Conservation (phyloP, 1,284 basidiomycete genomes). For the Amylostereum areolatum region DNA sequence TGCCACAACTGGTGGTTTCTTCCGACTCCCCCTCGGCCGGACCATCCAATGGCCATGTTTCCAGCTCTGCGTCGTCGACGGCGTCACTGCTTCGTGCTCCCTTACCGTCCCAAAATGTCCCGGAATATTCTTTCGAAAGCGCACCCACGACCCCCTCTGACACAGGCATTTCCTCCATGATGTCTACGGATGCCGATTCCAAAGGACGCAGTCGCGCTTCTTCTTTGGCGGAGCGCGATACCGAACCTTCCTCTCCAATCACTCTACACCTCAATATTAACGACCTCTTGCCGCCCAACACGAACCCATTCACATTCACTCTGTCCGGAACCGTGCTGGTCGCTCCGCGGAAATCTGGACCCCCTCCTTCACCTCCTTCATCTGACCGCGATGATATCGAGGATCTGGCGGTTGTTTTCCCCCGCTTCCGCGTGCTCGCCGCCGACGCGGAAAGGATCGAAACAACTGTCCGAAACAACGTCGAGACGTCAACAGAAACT, state of each 20-base stretch:
- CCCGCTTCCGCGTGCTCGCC: constrained; percentile 61
- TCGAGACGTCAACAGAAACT: constrained; percentile 29
- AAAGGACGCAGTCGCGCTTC: constrained; percentile 21
- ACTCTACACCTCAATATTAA: constrained; percentile 76
- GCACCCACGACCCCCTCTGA: constrained; percentile 45
- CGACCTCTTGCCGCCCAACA: constrained; percentile 58
- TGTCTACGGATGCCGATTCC: constrained; percentile 27
- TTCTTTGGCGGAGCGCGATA: constrained; percentile 17
- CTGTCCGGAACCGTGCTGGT: constrained; percentile 62
- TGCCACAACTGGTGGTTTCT: constrained; percentile 7
- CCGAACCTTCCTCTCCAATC: constrained; percentile 44
- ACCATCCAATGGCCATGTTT: constrained; percentile 14
- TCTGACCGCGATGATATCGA: constrained; percentile 28
- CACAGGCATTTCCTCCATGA: constrained; percentile 34
- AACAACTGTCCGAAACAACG: constrained; percentile 52
- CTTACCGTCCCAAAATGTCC: constrained; percentile 52
- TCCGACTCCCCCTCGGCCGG: constrained; percentile 4
- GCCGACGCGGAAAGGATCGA: constrained; percentile 54
- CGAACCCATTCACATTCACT: constrained; percentile 57
- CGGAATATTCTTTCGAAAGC: constrained; percentile 71
- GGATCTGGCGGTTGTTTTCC: constrained; percentile 47
- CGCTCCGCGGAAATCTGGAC: constrained; percentile 33
- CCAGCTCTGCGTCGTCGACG: constrained; percentile 34
- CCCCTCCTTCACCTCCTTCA: constrained; percentile 14
- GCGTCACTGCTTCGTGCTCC: constrained; percentile 67